Base-by-base conservation (phyloP, 2,329 filamentous ascomycete genomes). In the Botrytis paeoniae region DNA sequence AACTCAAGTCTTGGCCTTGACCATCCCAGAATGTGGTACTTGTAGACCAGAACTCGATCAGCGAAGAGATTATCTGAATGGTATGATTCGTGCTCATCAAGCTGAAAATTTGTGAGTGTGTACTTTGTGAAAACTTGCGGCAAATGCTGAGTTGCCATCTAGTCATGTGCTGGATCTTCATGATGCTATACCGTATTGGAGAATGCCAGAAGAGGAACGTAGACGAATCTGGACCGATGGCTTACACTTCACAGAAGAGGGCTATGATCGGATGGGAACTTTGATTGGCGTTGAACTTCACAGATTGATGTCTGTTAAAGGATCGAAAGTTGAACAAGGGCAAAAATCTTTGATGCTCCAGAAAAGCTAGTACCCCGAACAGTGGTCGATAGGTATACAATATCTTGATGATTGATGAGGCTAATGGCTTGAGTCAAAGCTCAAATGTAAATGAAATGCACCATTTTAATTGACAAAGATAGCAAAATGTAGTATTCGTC, bases 231-330 rank as follows among this genome's bases (percentile, higher is more conserved):
- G 89, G 88, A 85, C 89, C 75, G 89, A 92, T 80, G 85, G 84
- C 29, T 75, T 91, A 35, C 89, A 92, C 81, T 83, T 91, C 16
- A 87, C 86, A 0, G 80, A 83, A 0, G 84, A 82, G 10, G 90
- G 90, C 12, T 92, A 92, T 82, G 85, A 90, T 78, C 82, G 87
- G 77, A 88, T 92, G 83, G 90, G 89, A 2, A 83, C 85, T 57
- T 83, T 86, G 73, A 83, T 92, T 68, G 89, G 86, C 64, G 83
- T 85, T 37, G 84, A 82, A 43, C 80, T 92, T 16, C 82, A 88
- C 63, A 82, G 84, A 43, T 81, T 90, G 57, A 76, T 86, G 32
- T 45, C 62, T 69, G 62, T 32, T 25, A 48, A 6, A 32, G 32
- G 32, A 45, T 54, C 77, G 76, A 70, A 78, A 79, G 45, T 79